These are phyloP conservation scores for Paramecium caudatum DNA, from an alignment of 73 alveolate species.

Conservation along the genomic window DNA sequence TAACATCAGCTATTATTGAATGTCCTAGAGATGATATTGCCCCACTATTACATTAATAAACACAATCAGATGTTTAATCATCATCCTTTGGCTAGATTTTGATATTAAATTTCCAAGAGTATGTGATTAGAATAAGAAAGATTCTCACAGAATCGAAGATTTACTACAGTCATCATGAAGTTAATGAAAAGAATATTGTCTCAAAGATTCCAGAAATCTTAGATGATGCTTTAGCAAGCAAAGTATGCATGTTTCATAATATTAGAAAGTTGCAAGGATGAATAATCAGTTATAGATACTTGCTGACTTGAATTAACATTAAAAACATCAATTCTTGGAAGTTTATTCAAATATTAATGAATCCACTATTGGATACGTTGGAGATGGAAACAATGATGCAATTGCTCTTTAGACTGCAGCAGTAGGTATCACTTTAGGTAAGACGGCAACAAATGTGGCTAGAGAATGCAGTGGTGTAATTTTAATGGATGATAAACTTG, in stretches of 20 bases:
- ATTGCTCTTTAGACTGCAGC: constrained; percentile 32
- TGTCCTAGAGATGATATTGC: constrained; percentile 28
- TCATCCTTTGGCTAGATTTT: background rate
- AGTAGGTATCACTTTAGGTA: constrained; percentile 58
- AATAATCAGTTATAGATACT: constrained; percentile 2
- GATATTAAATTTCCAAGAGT: constrained; percentile 48
- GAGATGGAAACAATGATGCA: constrained; percentile 71
- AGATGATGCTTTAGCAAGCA: constrained; percentile 37
- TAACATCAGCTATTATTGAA: constrained; percentile 52
- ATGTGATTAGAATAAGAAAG: constrained; percentile 66
- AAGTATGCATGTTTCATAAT: background rate
- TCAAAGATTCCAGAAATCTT: constrained; percentile 40
- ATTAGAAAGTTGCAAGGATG: background rate
- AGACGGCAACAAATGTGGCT: constrained; percentile 58
- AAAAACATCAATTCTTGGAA: constrained; percentile 46
- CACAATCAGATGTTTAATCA: background rate
- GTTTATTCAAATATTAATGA: constrained; percentile 38
- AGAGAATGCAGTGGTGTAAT: constrained; percentile 69
- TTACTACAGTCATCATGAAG: constrained; percentile 35
- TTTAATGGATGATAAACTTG: constrained; percentile 50
- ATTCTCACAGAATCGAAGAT: constrained; percentile 6
- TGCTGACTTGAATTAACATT: constrained; percentile 60
- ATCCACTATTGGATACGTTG: constrained; percentile 65
- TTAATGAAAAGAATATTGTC: constrained; percentile 60
- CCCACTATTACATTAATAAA: background rate